phyloP scores from a whole-genome alignment of 306 rosid genomes.

The Crotalaria pallida region DNA sequence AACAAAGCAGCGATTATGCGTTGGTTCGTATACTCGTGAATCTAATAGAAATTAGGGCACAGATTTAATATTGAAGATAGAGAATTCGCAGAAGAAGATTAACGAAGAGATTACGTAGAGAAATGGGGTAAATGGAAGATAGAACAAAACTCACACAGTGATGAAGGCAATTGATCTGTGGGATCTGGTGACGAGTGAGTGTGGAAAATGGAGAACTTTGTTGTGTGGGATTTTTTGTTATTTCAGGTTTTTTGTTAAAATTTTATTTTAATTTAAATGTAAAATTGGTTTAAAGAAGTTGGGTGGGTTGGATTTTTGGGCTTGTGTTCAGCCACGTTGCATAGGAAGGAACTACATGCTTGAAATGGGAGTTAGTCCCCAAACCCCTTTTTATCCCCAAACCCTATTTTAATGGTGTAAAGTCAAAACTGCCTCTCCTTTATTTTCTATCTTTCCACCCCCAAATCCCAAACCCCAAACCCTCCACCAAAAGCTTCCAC shows the following conservation, averaged over 20 bases:
- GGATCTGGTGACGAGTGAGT: conserved; percentile 15
- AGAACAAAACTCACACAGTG: not conserved
- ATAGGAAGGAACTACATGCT: too few species aligned
- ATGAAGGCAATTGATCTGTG: not conserved
- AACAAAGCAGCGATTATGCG: not conserved
- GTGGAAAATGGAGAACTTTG: not conserved
- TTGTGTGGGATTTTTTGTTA: not conserved
- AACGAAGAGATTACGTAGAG: not conserved
- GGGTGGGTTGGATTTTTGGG: too few species aligned
- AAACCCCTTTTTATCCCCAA: too few species aligned
- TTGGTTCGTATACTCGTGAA: conserved; percentile 9
- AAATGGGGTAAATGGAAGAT: not conserved
- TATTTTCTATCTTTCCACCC: too few species aligned
- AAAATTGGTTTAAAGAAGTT: too few species aligned
- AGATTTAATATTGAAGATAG: not conserved
- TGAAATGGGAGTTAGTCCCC: too few species aligned
- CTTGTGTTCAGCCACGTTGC: too few species aligned
- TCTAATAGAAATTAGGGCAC: not conserved
- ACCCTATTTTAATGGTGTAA: too few species aligned
- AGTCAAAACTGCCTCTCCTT: too few species aligned
- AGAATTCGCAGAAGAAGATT: not conserved
- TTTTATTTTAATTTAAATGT: not conserved
- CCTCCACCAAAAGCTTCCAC: too few species aligned
- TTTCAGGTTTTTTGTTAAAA: too few species aligned
- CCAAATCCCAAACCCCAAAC: too few species aligned